A percentile compares a stretch with the other conserved stretches of the same genome.
Evolutionary conservation across 331 rosid genomes (phyloP).

Genomic region (Phaseolus coccineus): DNA sequence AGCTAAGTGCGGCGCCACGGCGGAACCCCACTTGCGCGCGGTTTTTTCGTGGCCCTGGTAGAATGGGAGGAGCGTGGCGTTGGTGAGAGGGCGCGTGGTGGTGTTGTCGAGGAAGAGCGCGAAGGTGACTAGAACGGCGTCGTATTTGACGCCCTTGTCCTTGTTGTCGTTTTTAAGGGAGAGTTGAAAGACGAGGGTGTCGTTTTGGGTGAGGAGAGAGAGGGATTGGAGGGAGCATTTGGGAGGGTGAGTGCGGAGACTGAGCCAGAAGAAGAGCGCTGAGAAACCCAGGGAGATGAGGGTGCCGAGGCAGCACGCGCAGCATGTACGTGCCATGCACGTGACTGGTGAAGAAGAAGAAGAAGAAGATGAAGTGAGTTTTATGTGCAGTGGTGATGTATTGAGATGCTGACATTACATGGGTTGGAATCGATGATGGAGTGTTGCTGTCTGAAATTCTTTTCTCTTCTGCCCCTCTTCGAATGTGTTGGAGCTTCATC

Average conservation of each 20-base stretch:
- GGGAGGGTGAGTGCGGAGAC: constrained; percentile 55
- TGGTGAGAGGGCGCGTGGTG: constrained; percentile 29
- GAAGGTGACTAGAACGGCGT: constrained; percentile 41
- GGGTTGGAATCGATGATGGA: too few species aligned
- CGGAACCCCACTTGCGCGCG: constrained; percentile 29
- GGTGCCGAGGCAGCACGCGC: constrained; percentile 53
- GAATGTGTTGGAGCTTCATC: too few species aligned
- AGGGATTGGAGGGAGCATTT: constrained; percentile 46
- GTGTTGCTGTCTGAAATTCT: too few species aligned
- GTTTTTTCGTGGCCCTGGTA: constrained; percentile 63
- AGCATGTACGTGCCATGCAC: constrained; percentile 37
- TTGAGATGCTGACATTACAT: background rate
- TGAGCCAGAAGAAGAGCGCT: constrained; percentile 59
- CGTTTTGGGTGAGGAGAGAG: constrained; percentile 29
- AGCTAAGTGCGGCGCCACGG: background rate
- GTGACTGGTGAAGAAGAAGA: background rate
- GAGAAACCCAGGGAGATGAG: constrained; percentile 51
- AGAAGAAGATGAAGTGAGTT: too few species aligned
- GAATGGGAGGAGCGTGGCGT: constrained; percentile 34
- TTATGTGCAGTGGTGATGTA: too few species aligned
- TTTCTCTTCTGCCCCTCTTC: too few species aligned
- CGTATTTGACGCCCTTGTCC: constrained; percentile 60
- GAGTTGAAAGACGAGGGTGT: constrained; percentile 41
- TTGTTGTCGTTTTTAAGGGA: constrained; percentile 48
- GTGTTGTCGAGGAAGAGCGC: constrained; percentile 15